A percentile compares a stretch with the other conserved stretches of the same genome.
These are phyloP conservation scores for Beauveria sp. DNA, from an alignment of 2,329 filamentous ascomycete genomes.

Conservation along the genomic window DNA sequence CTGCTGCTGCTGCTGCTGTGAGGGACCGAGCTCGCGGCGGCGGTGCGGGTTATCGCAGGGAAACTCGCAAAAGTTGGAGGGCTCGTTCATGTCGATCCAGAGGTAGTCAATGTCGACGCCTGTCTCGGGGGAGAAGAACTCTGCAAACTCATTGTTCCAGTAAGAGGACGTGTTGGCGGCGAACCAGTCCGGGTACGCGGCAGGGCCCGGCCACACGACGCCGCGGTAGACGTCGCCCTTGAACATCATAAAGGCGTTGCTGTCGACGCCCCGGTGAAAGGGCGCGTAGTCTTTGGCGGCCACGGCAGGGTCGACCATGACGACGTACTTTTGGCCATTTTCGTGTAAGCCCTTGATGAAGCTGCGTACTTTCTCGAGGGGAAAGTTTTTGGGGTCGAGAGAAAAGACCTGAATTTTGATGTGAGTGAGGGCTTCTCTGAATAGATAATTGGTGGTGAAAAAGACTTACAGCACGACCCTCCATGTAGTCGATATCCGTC, in stretches of 20 bases:
- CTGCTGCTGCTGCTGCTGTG: not conserved
- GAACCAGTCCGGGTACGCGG: constrained; percentile 72
- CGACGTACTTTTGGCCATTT: constrained; percentile 60
- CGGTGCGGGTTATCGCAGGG: constrained; percentile 48
- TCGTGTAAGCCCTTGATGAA: constrained; percentile 59
- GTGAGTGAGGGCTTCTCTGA: not conserved
- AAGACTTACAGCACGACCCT: constrained; percentile 19
- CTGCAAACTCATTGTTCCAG: constrained; percentile 60
- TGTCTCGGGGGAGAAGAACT: constrained; percentile 53
- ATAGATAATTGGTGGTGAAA: not conserved
- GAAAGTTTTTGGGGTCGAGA: constrained; percentile 56
- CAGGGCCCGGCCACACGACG: constrained; percentile 72
- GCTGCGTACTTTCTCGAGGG: constrained; percentile 53
- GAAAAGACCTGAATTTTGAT: constrained; percentile 42
- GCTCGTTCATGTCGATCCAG: constrained; percentile 63
- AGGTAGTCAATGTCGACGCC: constrained; percentile 70
- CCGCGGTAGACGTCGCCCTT: constrained; percentile 52
- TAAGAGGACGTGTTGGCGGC: constrained; percentile 52
- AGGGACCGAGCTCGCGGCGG: constrained; percentile 30
- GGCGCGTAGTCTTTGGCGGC: constrained; percentile 48
- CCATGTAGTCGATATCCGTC: constrained; percentile 39
- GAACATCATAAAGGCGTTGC: constrained; percentile 39
- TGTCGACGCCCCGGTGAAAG: constrained; percentile 32
- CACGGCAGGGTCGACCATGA: constrained; percentile 70
- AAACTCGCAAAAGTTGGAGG: constrained; percentile 25